Evolutionary conservation across 2,329 filamentous ascomycete species (phyloP).

Genomic region (Clonostachys rhizophaga): DNA sequence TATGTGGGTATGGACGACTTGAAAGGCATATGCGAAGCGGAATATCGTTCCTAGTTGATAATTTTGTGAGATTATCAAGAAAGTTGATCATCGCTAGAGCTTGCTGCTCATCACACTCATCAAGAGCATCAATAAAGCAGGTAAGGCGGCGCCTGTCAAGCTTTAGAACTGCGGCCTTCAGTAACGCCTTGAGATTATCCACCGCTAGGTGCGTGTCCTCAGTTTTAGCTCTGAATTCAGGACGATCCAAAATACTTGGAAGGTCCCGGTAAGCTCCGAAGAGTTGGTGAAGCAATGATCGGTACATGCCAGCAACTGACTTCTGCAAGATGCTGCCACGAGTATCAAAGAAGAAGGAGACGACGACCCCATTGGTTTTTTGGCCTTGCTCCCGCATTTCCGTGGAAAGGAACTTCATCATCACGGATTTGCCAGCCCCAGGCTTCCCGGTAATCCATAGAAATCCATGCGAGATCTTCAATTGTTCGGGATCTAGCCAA

Average conservation of each 20-base stretch:
- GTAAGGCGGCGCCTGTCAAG: constrained; percentile 4
- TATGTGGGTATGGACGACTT: constrained; percentile 37
- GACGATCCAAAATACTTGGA: constrained; percentile 16
- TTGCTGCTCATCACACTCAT: constrained; percentile 39
- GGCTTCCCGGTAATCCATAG: constrained; percentile 4
- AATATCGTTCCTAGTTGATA: constrained; percentile 8
- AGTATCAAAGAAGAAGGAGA: constrained; percentile 48
- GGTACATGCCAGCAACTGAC: constrained; percentile 40
- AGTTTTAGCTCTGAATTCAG: neutral
- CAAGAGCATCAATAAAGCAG: constrained; percentile 30
- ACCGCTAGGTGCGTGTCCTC: neutral
- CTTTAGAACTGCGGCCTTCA: neutral
- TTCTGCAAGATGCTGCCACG: constrained; percentile 36
- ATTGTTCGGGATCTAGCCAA: constrained; percentile 3
- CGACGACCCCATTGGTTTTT: constrained; percentile 1
- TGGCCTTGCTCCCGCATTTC: neutral
- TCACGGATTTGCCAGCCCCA: constrained; percentile 4
- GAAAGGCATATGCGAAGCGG: constrained; percentile 32
- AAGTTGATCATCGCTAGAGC: constrained; percentile 34
- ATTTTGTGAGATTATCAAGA: constrained; percentile 29
- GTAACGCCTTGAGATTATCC: neutral
- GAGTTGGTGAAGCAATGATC: constrained; percentile 40
- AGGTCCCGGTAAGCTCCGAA: constrained; percentile 20
- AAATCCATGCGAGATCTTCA: neutral
- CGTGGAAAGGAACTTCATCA: constrained; percentile 3